These are phyloP conservation scores for Fusarium mangiferae DNA, from an alignment of 2,329 filamentous ascomycete genomes.

Conservation along the genomic window DNA sequence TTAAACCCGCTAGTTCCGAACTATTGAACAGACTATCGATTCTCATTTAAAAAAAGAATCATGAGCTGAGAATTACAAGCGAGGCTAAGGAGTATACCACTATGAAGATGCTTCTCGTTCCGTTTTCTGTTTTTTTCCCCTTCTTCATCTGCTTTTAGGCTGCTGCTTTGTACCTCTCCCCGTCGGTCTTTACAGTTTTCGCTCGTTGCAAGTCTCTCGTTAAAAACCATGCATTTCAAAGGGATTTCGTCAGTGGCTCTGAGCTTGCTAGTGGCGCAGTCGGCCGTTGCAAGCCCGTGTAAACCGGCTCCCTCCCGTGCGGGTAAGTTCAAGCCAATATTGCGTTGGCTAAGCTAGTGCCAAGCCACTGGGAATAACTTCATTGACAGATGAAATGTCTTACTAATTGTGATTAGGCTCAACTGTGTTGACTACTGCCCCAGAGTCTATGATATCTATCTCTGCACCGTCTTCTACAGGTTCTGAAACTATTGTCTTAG, in stretches of 20 bases:
- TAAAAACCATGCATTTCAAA: not conserved
- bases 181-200: not conserved
- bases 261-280: not conserved
- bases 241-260: accelerated
- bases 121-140: not conserved
- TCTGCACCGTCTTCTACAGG: not conserved
- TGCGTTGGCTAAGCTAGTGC: not conserved
- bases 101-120: not conserved
- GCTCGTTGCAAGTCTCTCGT: not conserved
- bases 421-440: not conserved
- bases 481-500: not conserved
- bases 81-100: not conserved
- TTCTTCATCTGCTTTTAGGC: not conserved
- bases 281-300: not conserved
- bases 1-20: not conserved
- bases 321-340: not conserved
- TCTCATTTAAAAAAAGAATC: not conserved
- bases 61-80: not conserved
- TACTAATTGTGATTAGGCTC: not conserved
- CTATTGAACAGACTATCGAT: not conserved
- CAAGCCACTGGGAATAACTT: not conserved
- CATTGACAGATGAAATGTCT: not conserved
- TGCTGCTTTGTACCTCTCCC: not conserved
- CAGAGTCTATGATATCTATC: not conserved
- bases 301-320: not conserved